Base-by-base conservation (phyloP, 2,329 filamentous ascomycete genomes). In the Alternaria rosae region DNA sequence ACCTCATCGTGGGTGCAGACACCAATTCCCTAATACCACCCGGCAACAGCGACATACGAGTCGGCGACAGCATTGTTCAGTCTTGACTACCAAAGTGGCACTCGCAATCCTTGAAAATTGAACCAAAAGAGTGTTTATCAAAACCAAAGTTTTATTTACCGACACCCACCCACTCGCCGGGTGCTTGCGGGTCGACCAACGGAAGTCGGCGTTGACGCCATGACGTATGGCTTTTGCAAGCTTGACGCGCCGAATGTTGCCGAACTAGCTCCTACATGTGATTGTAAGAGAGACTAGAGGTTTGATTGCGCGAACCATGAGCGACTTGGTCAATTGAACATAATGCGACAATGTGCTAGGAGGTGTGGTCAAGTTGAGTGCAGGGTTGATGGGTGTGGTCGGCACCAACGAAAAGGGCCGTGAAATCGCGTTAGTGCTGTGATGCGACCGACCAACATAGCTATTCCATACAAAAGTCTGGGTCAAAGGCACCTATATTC, bases 11-110 rank as follows among this genome's bases (percentile, higher is more conserved):
- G 44, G 28, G 61, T 20, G 61, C 50, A 28, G 59, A 55, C 12
- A 73, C 51, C 20, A 73, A 23, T 38, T 71, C 70, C 15, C 61
- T 65, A 15, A 73, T 41, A 23, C 69, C 61, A 26, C 58, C 56
- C 11, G 74, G 70, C 54, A 76, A 61, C 62, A 70, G 64, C 38
- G 66, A 59, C 20, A 71, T 23, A 9, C 59, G 61, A 35, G 54
- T 47, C 17, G 55, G 28, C 30, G 47, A 64, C 41, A 52, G 30
- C 51, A 55, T 54, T 12, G 1, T 17, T 55, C 1, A 50, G 52
- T 5, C 11, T 59, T 35, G 9, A 25, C 6, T 3, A 17, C 1
- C 15, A 5, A 17, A 38, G 2, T n/a, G 0, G 0, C 35, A 38
- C 0, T n/a, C 2, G 35, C 35, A 10, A 17, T 38, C 2, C 8